Base-by-base conservation (phyloP, 2,329 filamentous ascomycete species). In the Hansfordia pulvinata region DNA sequence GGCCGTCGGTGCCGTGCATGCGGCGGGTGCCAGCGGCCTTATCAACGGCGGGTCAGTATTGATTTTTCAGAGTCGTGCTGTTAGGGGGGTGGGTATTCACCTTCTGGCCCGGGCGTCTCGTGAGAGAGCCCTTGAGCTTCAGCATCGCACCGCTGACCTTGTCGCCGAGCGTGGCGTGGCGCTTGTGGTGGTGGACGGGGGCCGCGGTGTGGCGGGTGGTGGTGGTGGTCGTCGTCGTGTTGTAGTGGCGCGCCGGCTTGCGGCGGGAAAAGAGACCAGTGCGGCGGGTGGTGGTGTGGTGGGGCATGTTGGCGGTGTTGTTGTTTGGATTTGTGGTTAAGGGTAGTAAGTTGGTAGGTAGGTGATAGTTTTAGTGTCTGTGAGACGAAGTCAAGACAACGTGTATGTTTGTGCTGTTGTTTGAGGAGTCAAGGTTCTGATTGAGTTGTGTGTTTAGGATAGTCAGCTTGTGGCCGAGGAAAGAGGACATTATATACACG, bases 131-230 rank as follows among this genome's bases (percentile, higher is more conserved):
- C 50, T 72, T 74, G 35, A 88, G 52, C 58, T 69, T 82, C 56
- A 81, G 62, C 49, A 88, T 58, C 1, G 79, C 80, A 11, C 82
- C 82, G 26, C 68, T 75, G 39, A 88, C 64, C 54, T 86, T 88
- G 56, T 88, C 81, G 24, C 76, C 76, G 37, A 86, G 58, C 20
- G 64, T 69, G 3, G 70, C 64, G 41, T 75, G 70, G 43, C 79
- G 71, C 47, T 70, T 68, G 28, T 82, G 77, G 46, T 78, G 74
- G 34, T 71, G 65, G 10, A 57, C 54, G 3, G 55, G 56, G 2
- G 48, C 41, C 4, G 43, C 36, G 24, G 23, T 24, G 23, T 14
- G 10, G 14, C 16, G 21, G 21, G 5, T 5, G 21, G 29, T 33
- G 18, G 25, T 32, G 26, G 49, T 51, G 28, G 39, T 50, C 19